Evolutionary conservation across 352 stramenopile genomes (phyloP).

Genomic region (Porosira glacialis): DNA sequence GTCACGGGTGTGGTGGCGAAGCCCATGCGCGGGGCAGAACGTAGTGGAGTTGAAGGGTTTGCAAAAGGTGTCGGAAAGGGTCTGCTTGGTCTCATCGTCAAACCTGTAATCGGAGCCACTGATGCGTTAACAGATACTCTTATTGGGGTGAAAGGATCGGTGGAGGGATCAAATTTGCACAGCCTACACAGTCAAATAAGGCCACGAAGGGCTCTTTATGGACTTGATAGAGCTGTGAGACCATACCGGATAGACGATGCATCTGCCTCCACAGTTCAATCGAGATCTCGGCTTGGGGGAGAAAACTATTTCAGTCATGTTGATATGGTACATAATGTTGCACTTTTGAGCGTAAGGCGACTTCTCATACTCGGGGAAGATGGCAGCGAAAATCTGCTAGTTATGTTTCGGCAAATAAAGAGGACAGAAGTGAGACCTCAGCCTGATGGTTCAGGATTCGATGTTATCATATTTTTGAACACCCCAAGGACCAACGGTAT

Average conservation of each 20-base stretch:
- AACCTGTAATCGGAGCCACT: conserved; percentile 83
- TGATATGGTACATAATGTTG: conserved; percentile 70
- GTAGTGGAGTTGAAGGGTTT: conserved; percentile 81
- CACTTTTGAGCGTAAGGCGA: conserved; percentile 63
- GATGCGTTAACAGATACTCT: conserved; percentile 83
- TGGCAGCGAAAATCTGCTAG: conserved; percentile 60
- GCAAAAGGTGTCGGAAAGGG: conserved; percentile 82
- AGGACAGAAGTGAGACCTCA: conserved; percentile 38
- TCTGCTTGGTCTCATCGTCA: conserved; percentile 82
- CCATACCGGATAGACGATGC: conserved; percentile 69
- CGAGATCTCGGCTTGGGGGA: conserved; percentile 51
- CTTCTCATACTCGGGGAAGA: conserved; percentile 59
- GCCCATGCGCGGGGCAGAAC: conserved; percentile 78
- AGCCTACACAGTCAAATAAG: conserved; percentile 58
- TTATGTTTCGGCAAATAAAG: conserved; percentile 62
- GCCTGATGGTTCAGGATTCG: conserved; percentile 3
- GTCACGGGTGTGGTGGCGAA: conserved; percentile 80
- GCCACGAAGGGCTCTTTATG: conserved; percentile 68
- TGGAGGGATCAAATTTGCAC: conserved; percentile 41
- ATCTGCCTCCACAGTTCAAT: conserved; percentile 61
- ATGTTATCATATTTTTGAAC: conserved; percentile 17
- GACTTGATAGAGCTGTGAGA: conserved; percentile 61
- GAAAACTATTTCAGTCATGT: conserved; percentile 73
- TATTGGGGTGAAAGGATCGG: conserved; percentile 79
- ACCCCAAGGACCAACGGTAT: conserved; percentile 5